phyloP scores from a whole-genome alignment of 179 eudicot genomes.

The Spinacia oleracea region DNA sequence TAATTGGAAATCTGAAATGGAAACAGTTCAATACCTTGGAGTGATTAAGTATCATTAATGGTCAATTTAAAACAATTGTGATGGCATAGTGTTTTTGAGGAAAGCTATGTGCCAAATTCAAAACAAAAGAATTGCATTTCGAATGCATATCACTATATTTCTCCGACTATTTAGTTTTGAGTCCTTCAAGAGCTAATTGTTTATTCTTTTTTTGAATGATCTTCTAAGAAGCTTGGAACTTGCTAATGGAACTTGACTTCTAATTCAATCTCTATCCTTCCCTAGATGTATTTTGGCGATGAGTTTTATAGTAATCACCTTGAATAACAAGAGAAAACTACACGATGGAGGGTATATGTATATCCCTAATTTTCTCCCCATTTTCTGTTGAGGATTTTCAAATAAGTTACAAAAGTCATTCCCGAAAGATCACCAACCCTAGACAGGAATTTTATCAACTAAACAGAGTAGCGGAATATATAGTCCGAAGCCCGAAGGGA shows the following conservation, averaged over 20 bases:
- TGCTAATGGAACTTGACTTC: neutral
- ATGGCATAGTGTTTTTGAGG: neutral
- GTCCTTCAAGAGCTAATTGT: neutral
- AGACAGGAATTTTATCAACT: too few species aligned
- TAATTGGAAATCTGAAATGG: neutral
- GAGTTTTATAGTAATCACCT: too few species aligned
- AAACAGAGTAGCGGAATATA: too few species aligned
- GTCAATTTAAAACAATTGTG: neutral
- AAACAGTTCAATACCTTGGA: neutral
- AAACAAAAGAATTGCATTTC: neutral
- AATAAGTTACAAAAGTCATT: too few species aligned
- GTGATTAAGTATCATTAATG: neutral
- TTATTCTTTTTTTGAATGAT: neutral
- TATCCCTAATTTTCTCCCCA: too few species aligned
- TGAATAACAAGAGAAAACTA: too few species aligned
- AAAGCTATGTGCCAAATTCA: neutral
- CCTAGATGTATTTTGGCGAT: too few species aligned
- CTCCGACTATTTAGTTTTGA: neutral
- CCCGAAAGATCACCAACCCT: too few species aligned
- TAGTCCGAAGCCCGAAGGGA: too few species aligned
- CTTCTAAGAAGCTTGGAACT: neutral
- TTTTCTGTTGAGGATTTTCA: too few species aligned
- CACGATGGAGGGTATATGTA: too few species aligned
- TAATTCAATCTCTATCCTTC: neutral
- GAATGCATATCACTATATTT: neutral